Conservation (phyloP, 176 grass and related monocot genomes). For the Puya raimondii region DNA sequence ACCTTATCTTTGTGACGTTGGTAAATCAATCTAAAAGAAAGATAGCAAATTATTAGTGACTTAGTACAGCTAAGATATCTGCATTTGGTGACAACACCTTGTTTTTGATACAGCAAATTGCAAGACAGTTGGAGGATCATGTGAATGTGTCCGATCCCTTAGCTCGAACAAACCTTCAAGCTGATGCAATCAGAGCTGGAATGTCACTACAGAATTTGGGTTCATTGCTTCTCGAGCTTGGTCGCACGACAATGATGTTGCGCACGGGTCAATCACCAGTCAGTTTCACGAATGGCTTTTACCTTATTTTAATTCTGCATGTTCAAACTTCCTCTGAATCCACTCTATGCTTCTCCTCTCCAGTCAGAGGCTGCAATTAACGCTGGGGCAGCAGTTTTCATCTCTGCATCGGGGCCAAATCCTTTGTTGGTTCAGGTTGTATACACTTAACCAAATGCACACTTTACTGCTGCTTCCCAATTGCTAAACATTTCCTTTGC, state of each 20-base stretch:
- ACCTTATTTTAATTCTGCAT: constrained; percentile 2
- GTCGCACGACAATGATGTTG: constrained; percentile 69
- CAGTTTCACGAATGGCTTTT: constrained; percentile 25
- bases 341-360: constrained; percentile 27
- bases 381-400: constrained; percentile 91
- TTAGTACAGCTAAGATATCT: constrained; percentile 16
- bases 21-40: too few relatives aligned
- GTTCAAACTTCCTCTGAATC: constrained; percentile 13
- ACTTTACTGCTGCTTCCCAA: constrained; percentile 4
- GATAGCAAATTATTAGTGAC: too few relatives aligned
- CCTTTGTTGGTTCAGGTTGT: constrained; percentile 95
- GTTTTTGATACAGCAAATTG: constrained; percentile 56
- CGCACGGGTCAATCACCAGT: constrained; percentile 51
- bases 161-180: constrained; percentile 53
- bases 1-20: too few relatives aligned
- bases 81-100: constrained; percentile 14
- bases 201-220: constrained; percentile 67
- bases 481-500: constrained; percentile 36
- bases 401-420: constrained; percentile 87
- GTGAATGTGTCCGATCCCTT: constrained; percentile 40
- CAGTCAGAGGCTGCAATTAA: constrained; percentile 77
- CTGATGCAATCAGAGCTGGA: constrained; percentile 36
- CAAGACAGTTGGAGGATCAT: constrained; percentile 50
- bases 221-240: constrained; percentile 92
- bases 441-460: constrained; percentile 20